These are phyloP conservation scores for Conringia planisiliqua DNA, from an alignment of 345 rosid genomes.

Conservation along the genomic window DNA sequence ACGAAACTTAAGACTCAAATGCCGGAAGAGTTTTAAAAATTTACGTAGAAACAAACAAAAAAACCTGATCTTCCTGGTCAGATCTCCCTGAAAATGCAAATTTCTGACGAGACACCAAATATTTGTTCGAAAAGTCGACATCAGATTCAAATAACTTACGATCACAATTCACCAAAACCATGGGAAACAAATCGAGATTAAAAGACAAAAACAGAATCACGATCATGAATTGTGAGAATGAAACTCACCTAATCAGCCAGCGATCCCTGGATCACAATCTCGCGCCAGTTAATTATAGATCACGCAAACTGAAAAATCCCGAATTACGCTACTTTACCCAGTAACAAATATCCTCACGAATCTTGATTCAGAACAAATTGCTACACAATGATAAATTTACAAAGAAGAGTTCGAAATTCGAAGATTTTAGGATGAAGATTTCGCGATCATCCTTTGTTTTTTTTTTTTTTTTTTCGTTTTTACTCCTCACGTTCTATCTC, in stretches of 20 bases:
- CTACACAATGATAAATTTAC: not conserved
- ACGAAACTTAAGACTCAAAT: not conserved
- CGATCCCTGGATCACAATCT: slow-evolving; percentile 24
- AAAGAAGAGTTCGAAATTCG: not conserved
- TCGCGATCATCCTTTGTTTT: not conserved
- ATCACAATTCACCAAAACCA: not conserved
- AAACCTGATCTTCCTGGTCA: slow-evolving; percentile 25
- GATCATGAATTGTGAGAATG: slow-evolving; percentile 4
- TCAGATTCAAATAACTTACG: slow-evolving; percentile 26
- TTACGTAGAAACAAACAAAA: slow-evolving; percentile 8
- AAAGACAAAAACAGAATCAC: not conserved
- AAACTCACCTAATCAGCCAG: slow-evolving; percentile 28
- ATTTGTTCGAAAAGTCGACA: not conserved
- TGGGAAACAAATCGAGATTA: not conserved
- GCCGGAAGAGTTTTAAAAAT: not conserved
- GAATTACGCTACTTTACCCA: slow-evolving; percentile 1
- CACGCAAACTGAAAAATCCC: slow-evolving; percentile 6
- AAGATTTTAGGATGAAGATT: not conserved
- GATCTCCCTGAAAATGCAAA: slow-evolving; percentile 36
- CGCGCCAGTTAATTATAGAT: slow-evolving; percentile 6
- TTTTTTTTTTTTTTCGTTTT: not conserved
- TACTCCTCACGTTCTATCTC: not conserved
- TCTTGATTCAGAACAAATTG: not conserved
- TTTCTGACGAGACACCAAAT: slow-evolving; percentile 9
- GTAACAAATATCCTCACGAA: not conserved